phyloP scores from a whole-genome alignment of 805 yeast genomes.

The Scheffersomyces ergatensis region DNA sequence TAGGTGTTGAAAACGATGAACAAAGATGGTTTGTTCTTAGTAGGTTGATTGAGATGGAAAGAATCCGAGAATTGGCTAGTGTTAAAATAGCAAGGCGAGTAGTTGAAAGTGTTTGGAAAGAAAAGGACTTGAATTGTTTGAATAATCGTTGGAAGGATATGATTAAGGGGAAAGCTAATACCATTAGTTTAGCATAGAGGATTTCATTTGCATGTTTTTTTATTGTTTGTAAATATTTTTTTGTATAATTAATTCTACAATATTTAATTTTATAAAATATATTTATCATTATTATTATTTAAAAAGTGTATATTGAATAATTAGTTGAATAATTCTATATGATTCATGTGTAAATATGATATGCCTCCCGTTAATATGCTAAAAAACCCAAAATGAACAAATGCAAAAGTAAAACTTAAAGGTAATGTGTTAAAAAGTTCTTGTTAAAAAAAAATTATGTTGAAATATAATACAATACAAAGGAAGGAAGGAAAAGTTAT shows the following conservation, averaged over 20 bases:
- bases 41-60: conserved; percentile 30
- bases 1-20: conserved; percentile 26
- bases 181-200: conserved; percentile 38
- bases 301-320: too few relatives aligned
- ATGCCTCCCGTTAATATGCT: neutral
- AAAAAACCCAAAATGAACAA: neutral
- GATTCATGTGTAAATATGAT: neutral
- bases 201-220: too few relatives aligned
- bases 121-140: conserved; percentile 27
- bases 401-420: neutral
- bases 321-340: neutral
- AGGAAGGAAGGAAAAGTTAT: neutral
- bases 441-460: neutral
- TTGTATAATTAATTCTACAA: too few relatives aligned
- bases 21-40: conserved; percentile 38
- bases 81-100: conserved; percentile 34
- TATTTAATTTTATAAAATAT: too few relatives aligned
- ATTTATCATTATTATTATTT: too few relatives aligned
- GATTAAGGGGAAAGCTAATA: conserved; percentile 29
- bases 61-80: conserved; percentile 33
- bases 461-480: neutral
- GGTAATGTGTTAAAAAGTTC: too few relatives aligned
- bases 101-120: conserved; percentile 38
- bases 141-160: conserved; percentile 35
- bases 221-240: too few relatives aligned